Base-by-base conservation (phyloP, 2,329 filamentous ascomycete genomes). In the Talaromyces sp. region DNA sequence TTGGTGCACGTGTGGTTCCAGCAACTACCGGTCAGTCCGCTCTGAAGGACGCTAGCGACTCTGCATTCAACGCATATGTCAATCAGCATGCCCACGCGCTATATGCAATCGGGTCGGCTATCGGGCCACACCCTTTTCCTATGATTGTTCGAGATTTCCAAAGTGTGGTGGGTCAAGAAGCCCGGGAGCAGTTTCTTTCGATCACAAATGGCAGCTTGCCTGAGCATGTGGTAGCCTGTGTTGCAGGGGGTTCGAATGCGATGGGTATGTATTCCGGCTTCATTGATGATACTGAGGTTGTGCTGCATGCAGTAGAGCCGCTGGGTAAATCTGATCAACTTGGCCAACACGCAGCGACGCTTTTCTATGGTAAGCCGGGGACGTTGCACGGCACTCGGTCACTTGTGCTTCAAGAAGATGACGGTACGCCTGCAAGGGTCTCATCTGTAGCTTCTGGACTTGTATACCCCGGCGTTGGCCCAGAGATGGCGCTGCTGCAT, bases 71-170 rank as follows among this genome's bases (percentile, higher is more conserved):
- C 43, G 85, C 88, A 64, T 96, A 91, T 91, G 90, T 95, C 17
- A 87, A 90, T 60, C 82, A 89, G 66, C 88, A 95, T 24, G 85
- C 89, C 66, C 91, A 89, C 26, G 95, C 91, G 0, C 91, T 95
- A 79, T 96, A 95, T 80, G 91, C 94, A 68, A 92, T 96, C 67
- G 91, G 91, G 58, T 94, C 90, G 14, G 91, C 91, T 50, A 95
- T 96, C 67, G 92, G 91, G 0, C 91, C 91, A 51, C 91, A 96
- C 73, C 92, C 92, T 8, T 96, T 59, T 21, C 53, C 58, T 9
- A n/a, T 48, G 41, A 59, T 59, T 50, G 43, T 59, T 14, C 52
- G 57, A 12, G 56, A 59, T 24, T 55, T 59, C 6, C 57, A 59
- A n/a, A 29, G 41, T 56, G 52, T 59, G 0, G 24, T 59, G 41